These are phyloP conservation scores for Cyberlindnera mycetangii DNA, from an alignment of 805 yeast species.

Conservation along the genomic window DNA sequence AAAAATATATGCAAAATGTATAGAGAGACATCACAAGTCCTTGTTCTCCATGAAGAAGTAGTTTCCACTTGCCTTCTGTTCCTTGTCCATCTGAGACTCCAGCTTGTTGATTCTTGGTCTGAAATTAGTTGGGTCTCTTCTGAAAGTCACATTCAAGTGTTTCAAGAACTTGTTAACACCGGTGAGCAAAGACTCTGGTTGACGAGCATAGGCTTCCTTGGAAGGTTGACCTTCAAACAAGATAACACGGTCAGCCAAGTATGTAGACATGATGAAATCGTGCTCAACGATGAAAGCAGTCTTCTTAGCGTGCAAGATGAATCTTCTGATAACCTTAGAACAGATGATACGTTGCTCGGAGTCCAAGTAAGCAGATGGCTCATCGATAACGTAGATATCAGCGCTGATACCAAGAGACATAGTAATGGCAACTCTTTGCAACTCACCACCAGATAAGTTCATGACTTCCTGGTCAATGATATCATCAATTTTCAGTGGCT, in stretches of 20 bases:
- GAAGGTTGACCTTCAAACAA: slow-evolving; percentile 97
- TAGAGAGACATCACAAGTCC: slow-evolving; percentile 35
- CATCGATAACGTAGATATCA: slow-evolving; percentile 95
- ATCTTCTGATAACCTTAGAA: slow-evolving; percentile 96
- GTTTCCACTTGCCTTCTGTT: slow-evolving; percentile 89
- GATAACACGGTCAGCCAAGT: slow-evolving; percentile 97
- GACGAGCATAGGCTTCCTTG: slow-evolving; percentile 74
- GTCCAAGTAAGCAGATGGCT: slow-evolving; percentile 98
- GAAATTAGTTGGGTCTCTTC: slow-evolving; percentile 98
- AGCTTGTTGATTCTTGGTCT: slow-evolving; percentile 98
- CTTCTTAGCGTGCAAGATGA: slow-evolving; percentile 92
- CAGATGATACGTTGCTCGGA: slow-evolving; percentile 99
- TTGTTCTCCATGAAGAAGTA: slow-evolving; percentile 89
- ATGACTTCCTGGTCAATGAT: slow-evolving; percentile 97
- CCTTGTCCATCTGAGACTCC: slow-evolving; percentile 98
- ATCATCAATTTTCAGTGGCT: slow-evolving; percentile 90
- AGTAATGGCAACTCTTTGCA: slow-evolving; percentile 98
- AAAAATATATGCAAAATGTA: not conserved
- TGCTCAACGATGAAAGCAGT: slow-evolving; percentile 99
- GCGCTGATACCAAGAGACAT: slow-evolving; percentile 92
- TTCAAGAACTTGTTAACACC: slow-evolving; percentile 97
- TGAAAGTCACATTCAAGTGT: slow-evolving; percentile 95
- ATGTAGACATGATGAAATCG: slow-evolving; percentile 99
- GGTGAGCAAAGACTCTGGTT: slow-evolving; percentile 90
- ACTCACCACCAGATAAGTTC: slow-evolving; percentile 98